phyloP scores from a whole-genome alignment of 352 stramenopile genomes.

The Globisporangium radiosum region DNA sequence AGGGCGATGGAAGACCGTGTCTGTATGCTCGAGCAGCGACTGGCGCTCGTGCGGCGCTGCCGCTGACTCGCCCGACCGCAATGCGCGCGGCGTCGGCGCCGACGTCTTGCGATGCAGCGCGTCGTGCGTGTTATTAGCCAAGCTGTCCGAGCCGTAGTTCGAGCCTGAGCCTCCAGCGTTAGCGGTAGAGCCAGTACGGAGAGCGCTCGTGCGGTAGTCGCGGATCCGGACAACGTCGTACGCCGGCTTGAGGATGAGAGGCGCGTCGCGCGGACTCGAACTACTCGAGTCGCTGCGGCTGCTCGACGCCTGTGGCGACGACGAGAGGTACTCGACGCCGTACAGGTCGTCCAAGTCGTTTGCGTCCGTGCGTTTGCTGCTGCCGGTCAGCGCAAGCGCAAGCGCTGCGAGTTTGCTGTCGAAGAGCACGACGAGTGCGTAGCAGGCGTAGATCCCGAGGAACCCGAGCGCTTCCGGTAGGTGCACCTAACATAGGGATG shows the following conservation, averaged over 20 bases:
- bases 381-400: background rate
- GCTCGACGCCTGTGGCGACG: constrained; percentile 13
- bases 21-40: constrained; percentile 52
- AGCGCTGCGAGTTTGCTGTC: constrained; percentile 37
- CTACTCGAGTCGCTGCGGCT: constrained; percentile 8
- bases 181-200: background rate
- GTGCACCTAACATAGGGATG: constrained; percentile 26
- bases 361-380: constrained; percentile 13
- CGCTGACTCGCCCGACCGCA: too few relatives aligned
- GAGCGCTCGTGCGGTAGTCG: constrained; percentile 7
- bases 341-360: constrained; percentile 33
- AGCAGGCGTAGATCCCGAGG: constrained; percentile 60
- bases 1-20: constrained; percentile 40
- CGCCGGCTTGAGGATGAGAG: constrained; percentile 11
- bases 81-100: constrained; percentile 35
- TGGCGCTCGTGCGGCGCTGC: constrained; percentile 20
- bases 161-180: background rate
- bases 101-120: constrained; percentile 47
- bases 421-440: constrained; percentile 53
- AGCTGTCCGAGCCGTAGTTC: constrained; percentile 45
- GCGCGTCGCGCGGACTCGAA: background rate
- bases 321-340: constrained; percentile 9
- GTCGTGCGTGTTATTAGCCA: background rate
- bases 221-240: constrained; percentile 34
- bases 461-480: constrained; percentile 62